Base-by-base conservation (phyloP, 345 rosid species). In the Salix exigua region DNA sequence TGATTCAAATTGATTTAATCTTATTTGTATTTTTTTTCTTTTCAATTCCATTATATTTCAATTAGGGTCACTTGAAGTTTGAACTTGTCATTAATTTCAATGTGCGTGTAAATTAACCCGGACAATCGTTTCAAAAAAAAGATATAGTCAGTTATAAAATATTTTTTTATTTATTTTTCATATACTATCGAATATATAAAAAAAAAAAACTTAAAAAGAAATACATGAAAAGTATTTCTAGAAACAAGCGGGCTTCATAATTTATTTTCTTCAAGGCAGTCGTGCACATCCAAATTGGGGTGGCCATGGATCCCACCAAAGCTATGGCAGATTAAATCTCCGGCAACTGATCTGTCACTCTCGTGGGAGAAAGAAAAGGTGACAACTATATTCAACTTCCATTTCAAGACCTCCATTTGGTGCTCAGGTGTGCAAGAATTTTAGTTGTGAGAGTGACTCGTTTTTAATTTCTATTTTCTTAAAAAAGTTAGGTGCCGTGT, bases 51-150 rank as follows among this genome's bases (percentile, higher is more conserved):
- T 7, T 8, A 37, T 33, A 33, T 33, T 33, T 33, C 35, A 33
- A 4, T 33, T 0, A 5, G 35, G 35, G 0, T 33, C 6, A 0
- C 1, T 33, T 33, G 1, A 33, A 0, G 1, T 33, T 33, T 5
- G 4, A 33, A 33, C 1, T 4, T 33, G 0, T 33, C 0, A 4
- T 33, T 33, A 33, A 33, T 33, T 33, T 33, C 35, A 0, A 33
- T 33, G 5, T 33, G 0, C 1, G 1, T 33, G 4, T 33, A 33
- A 33, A 33, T 0, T 0, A 1, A 4, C 1, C 0, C 4, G 0
- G 0, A 5, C 6, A 33, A 0, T 0, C 35, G 0, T 33, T 33
- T 0, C 1, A 33, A 33, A 33, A 33, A 33, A 33, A 1, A 33
- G 0, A 4, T 4, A 5, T 33, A 5, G 37, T 1, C 35, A 5